These are phyloP conservation scores for Tulasnella calospora DNA, from an alignment of 768 basidiomycete genomes.

Conservation along the genomic window DNA sequence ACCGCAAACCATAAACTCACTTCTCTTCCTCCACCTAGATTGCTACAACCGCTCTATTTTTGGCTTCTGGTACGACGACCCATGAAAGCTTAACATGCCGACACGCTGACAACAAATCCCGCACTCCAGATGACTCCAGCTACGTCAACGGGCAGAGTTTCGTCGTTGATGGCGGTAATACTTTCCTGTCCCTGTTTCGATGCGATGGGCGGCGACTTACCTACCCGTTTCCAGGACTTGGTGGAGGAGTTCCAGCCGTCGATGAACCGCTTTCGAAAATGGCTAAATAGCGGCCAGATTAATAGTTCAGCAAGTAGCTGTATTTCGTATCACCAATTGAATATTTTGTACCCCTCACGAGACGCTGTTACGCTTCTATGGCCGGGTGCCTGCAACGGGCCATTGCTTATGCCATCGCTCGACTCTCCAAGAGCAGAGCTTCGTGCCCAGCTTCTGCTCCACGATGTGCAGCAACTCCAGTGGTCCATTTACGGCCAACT, in stretches of 20 bases:
- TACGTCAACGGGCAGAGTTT: conserved; percentile 89
- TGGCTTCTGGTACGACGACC: conserved; percentile 69
- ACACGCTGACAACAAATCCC: not conserved
- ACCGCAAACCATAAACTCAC: too few species aligned
- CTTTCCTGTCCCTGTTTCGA: not conserved
- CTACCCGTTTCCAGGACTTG: not conserved
- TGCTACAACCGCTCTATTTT: conserved; percentile 75
- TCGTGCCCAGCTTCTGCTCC: not conserved
- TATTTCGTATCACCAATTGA: not conserved
- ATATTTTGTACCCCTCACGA: not conserved
- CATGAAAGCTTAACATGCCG: too few species aligned
- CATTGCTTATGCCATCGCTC: too few species aligned
- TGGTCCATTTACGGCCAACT: too few species aligned
- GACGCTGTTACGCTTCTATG: not conserved
- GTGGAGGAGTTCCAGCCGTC: not conserved
- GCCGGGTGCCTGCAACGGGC: not conserved
- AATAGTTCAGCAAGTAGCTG: not conserved
- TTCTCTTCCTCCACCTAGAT: conserved; percentile 45
- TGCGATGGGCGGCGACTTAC: not conserved
- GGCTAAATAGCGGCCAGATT: not conserved
- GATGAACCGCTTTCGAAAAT: not conserved
- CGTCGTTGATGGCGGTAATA: conserved; percentile 72
- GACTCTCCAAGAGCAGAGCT: not conserved
- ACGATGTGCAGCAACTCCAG: too few species aligned
- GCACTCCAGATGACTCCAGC: conserved; percentile 70